Percentiles rank a stretch among this genome's conserved stretches.
Conservation (phyloP, 164 flowering plant species). For the Stephania japonica region DNA sequence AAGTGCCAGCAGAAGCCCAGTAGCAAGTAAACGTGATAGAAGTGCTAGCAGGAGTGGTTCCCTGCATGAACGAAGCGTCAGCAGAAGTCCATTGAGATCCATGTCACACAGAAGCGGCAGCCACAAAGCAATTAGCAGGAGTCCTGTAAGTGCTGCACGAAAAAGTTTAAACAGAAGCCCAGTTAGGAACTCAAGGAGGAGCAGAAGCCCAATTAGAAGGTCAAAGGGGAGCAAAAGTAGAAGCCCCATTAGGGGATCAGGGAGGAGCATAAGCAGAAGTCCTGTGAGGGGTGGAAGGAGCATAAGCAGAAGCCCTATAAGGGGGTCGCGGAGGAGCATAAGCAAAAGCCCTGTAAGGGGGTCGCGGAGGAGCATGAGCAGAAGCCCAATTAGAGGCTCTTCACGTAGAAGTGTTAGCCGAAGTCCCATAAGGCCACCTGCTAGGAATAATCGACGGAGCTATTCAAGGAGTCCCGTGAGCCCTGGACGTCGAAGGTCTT, state of each 20-base stretch:
- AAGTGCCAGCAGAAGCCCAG: slow-evolving; percentile 48
- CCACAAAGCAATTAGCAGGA: slow-evolving; percentile 25
- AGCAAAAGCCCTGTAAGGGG: slow-evolving; percentile 38
- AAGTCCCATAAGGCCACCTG: slow-evolving; percentile 54
- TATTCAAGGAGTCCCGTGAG: slow-evolving; percentile 59
- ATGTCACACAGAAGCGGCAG: not conserved
- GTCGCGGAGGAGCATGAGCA: slow-evolving; percentile 31
- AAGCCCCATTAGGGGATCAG: slow-evolving; percentile 15
- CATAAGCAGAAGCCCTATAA: slow-evolving; percentile 40
- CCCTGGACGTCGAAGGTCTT: slow-evolving; percentile 55
- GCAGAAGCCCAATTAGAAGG: slow-evolving; percentile 39
- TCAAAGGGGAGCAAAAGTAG: slow-evolving; percentile 25
- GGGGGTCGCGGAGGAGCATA: slow-evolving; percentile 27
- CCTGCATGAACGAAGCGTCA: slow-evolving; percentile 26
- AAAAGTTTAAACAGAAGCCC: slow-evolving; percentile 32
- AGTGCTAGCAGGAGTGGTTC: slow-evolving; percentile 42
- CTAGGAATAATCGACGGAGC: slow-evolving; percentile 51
- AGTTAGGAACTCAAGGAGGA: slow-evolving; percentile 18
- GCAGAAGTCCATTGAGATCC: slow-evolving; percentile 27
- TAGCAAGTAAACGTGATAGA: slow-evolving; percentile 28
- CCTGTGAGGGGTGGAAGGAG: slow-evolving; percentile 40
- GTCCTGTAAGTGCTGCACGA: slow-evolving; percentile 28
- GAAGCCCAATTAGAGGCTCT: slow-evolving; percentile 44
- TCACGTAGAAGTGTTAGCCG: slow-evolving; percentile 45
- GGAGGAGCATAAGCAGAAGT: slow-evolving; percentile 34